Base-by-base conservation (phyloP, 225 moss, liverwort and hornwort genomes). In the Bryoerythrophyllum caledonicum region DNA sequence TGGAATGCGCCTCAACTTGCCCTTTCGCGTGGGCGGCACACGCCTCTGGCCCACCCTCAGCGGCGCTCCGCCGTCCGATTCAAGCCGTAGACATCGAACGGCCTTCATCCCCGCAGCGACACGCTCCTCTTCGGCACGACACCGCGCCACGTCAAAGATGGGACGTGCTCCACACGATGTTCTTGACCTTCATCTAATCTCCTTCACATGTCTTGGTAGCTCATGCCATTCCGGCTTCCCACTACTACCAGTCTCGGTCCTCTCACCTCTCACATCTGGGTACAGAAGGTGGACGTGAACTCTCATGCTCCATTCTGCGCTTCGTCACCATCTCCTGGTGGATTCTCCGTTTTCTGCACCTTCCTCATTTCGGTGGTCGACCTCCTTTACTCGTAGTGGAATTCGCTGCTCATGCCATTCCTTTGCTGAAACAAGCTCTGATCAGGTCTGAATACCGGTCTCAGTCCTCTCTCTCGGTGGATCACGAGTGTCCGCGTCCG, bases 81-180 rank as follows among this genome's bases (percentile, higher is more conserved):
- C 0, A 0, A 1, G 0, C 0, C 0, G 0, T 1, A 0, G 0
- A 0, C 1, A 81, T 81, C 87, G 2, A 40, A 64, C 63, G 79
- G 68, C 19, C 1, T 0, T 0, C 1, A 2, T 0, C 2, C 17
- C 1, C 5, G 15, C 0, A 0, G 0, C 2, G 11, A 7, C 61
- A 73, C 76, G 56, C 59, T 2, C 57, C 56, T 5, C 21, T 0
- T 4, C 15, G 62, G n/a, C 35, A 4, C 17, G 9, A 1, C 1
- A 21, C 11, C 40, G 7, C 60, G 75, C 83, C 86, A 84, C 83
- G 83, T 86, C 64, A 11, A 11, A 8, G 0, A 0, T 0, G 64
- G 76, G 69, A 75, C 73, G 83, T 83, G 83, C 0, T 8, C 8
- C 1, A n/a, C 81, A 83, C 83, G 55, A 41, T 49, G 17, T 78